Evolutionary conservation across 176 grass and related monocot genomes (phyloP), one percentile per base, ranked within the genome.

Genomic region (Avena sativa): DNA sequence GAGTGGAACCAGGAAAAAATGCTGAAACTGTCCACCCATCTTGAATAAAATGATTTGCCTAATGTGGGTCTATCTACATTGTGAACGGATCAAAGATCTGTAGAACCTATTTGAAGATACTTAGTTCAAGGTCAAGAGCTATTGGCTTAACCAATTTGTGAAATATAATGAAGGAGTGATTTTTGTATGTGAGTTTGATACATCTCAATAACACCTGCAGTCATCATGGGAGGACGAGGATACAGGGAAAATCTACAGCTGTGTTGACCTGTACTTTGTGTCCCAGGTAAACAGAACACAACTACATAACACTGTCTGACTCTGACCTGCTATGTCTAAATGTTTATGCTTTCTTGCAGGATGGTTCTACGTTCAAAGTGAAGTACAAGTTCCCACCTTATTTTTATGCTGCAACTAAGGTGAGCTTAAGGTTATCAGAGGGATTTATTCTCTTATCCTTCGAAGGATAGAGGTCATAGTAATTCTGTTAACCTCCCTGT

Each of bases 201-300:
- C 46, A 74, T 21, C 14, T 74, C 30, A 80, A 70, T 78, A 81
- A 74, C 32, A 61, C 55, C 56, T 92, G 75, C 86, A 98, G 93
- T 98, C 96, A 75, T 95, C 93, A 87, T 98, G 96, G 96, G 96
- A 98, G 69, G 93, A 95, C 26, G 89, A 98, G 76, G 96, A 98
- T 74, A 89, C 92, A 21, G 86, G 90, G 77, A 98, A 94, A 86
- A 94, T 98, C 30, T 91, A 92, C 90, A 95, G 88, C 84, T 98
- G 96, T 85, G 90, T 98, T 71, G 90, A 98, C 89, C 92, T 98
- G 51, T 98, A 95, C 84, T 98, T 98, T 66, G 88, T 92, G 74
- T 89, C 91, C 83, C 96, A 95, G 88, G 96, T 95, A 83, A 89
- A 49, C 16, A 43, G 9, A 82, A 67, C 40, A 30, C 63, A 85